phyloP scores from a whole-genome alignment of 192 early-diverging fungal genomes.

The Linnemannia schmuckeri region DNA sequence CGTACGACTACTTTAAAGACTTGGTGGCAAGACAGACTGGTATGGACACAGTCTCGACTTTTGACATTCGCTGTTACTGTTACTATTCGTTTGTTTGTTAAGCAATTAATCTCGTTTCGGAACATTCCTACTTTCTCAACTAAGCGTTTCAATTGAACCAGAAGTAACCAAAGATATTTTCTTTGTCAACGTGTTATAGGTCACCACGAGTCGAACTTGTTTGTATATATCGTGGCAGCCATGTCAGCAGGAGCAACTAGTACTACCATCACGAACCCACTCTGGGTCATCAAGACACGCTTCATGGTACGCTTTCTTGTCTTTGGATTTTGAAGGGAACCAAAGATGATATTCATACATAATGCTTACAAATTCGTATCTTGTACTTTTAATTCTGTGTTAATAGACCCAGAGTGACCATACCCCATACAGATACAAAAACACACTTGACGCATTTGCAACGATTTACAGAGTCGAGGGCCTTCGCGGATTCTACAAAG shows the following conservation, averaged over 20 bases:
- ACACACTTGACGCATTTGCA: constrained; percentile 83
- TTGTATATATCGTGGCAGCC: constrained; percentile 87
- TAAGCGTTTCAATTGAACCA: neutral
- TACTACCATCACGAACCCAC: constrained; percentile 86
- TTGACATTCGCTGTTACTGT: neutral
- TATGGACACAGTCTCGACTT: constrained; percentile 3
- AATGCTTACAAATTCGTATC: neutral
- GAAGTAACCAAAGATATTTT: neutral
- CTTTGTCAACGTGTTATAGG: constrained; percentile 20
- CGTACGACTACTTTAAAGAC: constrained; percentile 86
- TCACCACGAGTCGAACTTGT: constrained; percentile 59
- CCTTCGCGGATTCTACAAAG: constrained; percentile 89
- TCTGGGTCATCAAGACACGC: constrained; percentile 94
- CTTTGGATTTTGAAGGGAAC: neutral
- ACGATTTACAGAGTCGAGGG: constrained; percentile 86
- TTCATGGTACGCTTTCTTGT: constrained; percentile 73
- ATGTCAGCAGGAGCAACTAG: constrained; percentile 85
- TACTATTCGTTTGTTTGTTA: neutral
- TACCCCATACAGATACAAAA: constrained; percentile 85
- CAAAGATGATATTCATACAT: neutral
- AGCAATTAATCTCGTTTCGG: neutral
- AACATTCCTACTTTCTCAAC: neutral
- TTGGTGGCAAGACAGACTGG: constrained; percentile 46
- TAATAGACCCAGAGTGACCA: constrained; percentile 78
- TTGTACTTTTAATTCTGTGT: neutral